A percentile compares a stretch with the other conserved stretches of the same genome.
phyloP scores from a whole-genome alignment of 73 alveolate species.

The Stentor roeselii region DNA sequence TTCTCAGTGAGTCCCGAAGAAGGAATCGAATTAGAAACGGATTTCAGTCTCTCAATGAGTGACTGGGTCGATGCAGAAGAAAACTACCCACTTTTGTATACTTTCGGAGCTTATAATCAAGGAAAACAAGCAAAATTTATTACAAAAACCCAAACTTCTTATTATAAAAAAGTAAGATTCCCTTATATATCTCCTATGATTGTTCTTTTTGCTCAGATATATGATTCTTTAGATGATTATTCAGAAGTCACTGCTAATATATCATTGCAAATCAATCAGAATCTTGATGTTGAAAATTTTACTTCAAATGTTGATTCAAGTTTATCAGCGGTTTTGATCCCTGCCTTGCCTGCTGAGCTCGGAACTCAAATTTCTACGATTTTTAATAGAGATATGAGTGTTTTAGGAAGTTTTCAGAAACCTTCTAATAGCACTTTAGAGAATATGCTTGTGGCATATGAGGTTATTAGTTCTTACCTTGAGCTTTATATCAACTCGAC shows the following conservation, averaged over 20 bases:
- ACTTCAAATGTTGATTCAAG: no score
- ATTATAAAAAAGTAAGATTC: background rate
- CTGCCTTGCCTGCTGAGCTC: background rate
- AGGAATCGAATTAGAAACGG: background rate
- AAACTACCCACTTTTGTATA: background rate
- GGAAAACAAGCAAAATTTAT: background rate
- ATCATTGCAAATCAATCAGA: background rate
- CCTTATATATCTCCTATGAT: background rate
- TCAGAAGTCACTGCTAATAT: background rate
- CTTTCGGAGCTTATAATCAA: background rate
- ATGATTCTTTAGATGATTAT: conserved; percentile 11
- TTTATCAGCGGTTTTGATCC: no score
- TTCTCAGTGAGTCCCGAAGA: background rate
- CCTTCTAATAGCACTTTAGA: background rate
- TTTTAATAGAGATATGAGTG: background rate
- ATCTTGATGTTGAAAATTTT: background rate
- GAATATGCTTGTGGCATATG: background rate
- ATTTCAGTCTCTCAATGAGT: background rate
- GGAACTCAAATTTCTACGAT: background rate
- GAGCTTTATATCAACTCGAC: background rate
- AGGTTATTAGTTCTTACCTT: background rate
- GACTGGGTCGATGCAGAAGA: background rate
- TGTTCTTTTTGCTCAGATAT: background rate
- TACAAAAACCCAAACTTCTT: background rate
- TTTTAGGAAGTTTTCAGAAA: background rate